These are phyloP conservation scores for Colletotrichum somersetense DNA, from an alignment of 2,329 filamentous ascomycete species.

Conservation along the genomic window DNA sequence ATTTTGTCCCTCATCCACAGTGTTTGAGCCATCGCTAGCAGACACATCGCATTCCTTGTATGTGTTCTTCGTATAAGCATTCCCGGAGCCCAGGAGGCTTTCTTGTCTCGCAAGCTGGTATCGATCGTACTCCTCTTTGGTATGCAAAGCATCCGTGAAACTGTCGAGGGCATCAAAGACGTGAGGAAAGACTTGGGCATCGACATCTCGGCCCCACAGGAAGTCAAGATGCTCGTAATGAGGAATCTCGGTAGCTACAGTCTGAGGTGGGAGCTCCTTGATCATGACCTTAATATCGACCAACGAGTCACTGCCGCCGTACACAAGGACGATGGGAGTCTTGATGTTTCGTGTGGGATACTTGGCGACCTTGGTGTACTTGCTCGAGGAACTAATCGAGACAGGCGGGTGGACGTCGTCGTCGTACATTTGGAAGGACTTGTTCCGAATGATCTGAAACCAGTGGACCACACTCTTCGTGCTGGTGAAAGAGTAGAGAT, in stretches of 20 bases:
- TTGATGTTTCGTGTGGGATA: slow-evolving; percentile 98
- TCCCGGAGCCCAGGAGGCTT: slow-evolving; percentile 59
- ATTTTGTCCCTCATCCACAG: slow-evolving; percentile 23
- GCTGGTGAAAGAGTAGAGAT: slow-evolving; percentile 96
- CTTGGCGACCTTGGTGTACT: slow-evolving; percentile 95
- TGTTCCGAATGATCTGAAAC: slow-evolving; percentile 99
- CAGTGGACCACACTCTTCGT: slow-evolving; percentile 98
- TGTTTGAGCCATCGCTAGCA: slow-evolving; percentile 35
- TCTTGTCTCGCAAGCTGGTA: slow-evolving; percentile 66
- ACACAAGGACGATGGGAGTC: slow-evolving; percentile 92
- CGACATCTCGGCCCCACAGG: slow-evolving; percentile 89
- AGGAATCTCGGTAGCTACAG: slow-evolving; percentile 85
- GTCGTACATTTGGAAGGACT: slow-evolving; percentile 98
- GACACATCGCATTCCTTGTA: slow-evolving; percentile 48
- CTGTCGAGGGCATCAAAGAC: slow-evolving; percentile 90
- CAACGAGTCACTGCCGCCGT: slow-evolving; percentile 92
- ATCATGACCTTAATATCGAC: slow-evolving; percentile 96
- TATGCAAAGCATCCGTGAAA: slow-evolving; percentile 71
- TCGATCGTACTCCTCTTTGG: slow-evolving; percentile 70
- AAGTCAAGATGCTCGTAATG: slow-evolving; percentile 99
- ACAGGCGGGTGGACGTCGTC: slow-evolving; percentile 88
- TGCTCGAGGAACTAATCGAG: slow-evolving; percentile 76
- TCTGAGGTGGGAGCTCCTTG: slow-evolving; percentile 85
- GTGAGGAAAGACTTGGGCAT: slow-evolving; percentile 87
- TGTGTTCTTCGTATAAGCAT: slow-evolving; percentile 48